Evolutionary conservation across 495 filamentous ascomycete genomes (phyloP), one percentile per base, ranked within the genome.

Genomic region (Penicillium pancosmium): DNA sequence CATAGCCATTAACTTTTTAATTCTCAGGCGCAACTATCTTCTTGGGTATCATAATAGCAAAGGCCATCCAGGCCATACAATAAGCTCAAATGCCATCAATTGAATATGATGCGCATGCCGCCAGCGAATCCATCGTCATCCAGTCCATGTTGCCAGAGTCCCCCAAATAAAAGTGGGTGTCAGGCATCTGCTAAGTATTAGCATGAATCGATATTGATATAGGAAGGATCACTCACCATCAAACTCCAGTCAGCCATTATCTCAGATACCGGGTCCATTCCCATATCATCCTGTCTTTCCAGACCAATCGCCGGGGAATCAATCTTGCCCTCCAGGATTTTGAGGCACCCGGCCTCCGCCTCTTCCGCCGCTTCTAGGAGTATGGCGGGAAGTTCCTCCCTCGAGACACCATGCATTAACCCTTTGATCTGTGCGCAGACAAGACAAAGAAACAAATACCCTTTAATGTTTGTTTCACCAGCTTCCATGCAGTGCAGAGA

Each of bases 381-480:
- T 9, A 67, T 25, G 5, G 54, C 48, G 4, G 67, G 47, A 0
- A 79, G 11, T 12, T 79, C 68, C 0, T 76, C 64, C 18, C 70
- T 71, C 1, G 48, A 40, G 1, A 78, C 3, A 11, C 79, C 73
- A 18, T 59, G 58, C 65, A 72, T 70, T 4, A 82, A 51, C 10
- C 65, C 79, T 5, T 82, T 67, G 0, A 85, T 64, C 49, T 83
- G 77, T 4, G 76, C 77, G 5, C 56, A 31, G 0, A 86, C 50
- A 5, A 82, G 54, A 4, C 58, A 55, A 0, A 68, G 60, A 25
- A 86, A 66, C 25, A 88, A 41, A 44, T 80, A 80, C 1, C 78
- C 81, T 57, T 86, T 87, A n/a, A 81, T 70, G 59, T 84, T 86
- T 0, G 79, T 84, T 65, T 86, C 80, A 4, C 84, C 84, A 3